Evolutionary conservation across 164 flowering plant genomes (phyloP), one percentile per base, ranked within the genome.

Genomic region (Aristolochia fimbriata): DNA sequence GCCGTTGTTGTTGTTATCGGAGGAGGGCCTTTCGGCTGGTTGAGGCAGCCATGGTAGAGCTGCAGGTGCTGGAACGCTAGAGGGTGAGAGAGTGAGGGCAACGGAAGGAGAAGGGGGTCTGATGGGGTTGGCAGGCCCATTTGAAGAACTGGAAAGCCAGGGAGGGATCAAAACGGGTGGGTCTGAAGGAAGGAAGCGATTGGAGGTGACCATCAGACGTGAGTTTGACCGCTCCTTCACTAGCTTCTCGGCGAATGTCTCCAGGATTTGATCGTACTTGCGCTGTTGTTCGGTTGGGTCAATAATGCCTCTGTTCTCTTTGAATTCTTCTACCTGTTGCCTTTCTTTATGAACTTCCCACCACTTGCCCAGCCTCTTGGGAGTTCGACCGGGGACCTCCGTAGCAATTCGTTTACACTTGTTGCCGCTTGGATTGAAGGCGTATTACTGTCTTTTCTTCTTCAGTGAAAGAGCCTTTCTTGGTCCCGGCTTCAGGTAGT

Each of bases 221-320:
- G 77, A 55, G 10, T 70, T 48, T 17, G 80, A 58, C 7, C 75
- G 74, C 59, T 87, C 85, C 61, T 84, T 86, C 59, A 82, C 92
- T 1, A 86, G 65, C 81, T 89, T 92, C 81, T 87, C 96, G 0
- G 96, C 94, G 67, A 87, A 89, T 37, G 81, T 86, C 72, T 87
- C 88, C n/a, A 93, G 73, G 43, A 87, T 83, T n/a, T 63, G 72
- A 33, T 86, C 87, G 82, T 89, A 86, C 70, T 83, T 87, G 12
- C 85, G 30, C 5, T 37, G 43, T 10, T 37, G 43, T 37, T 37
- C 43, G 12, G 43, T 37, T 6, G 43, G 43, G 12, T 37, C 43
- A 37, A 37, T 10, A 10, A 37, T 37, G 43, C 11, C 43, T 37
- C 8, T 37, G 43, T 37, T 37, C 43, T 37, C 55, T 20, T 25